Conservation (phyloP, 805 yeast genomes). For the Candida ipomoeae region DNA sequence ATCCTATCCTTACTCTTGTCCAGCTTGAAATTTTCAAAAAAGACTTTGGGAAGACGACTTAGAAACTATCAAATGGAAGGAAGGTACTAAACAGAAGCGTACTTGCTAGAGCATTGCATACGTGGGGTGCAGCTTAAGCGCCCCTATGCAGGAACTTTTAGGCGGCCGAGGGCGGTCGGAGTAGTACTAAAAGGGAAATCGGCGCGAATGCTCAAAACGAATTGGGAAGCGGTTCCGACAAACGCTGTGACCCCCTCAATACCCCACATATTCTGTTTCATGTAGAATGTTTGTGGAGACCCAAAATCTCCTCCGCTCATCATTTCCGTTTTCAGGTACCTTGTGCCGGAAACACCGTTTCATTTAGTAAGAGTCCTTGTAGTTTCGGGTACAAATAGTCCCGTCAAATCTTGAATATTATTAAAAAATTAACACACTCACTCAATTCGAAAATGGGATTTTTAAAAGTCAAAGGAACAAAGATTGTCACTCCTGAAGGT, state of each 20-base stretch:
- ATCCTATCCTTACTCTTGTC: background rate
- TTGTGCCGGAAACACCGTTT: background rate
- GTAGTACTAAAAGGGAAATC: background rate
- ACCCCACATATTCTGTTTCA: background rate
- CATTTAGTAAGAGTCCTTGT: background rate
- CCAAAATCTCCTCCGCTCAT: background rate
- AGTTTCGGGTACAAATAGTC: background rate
- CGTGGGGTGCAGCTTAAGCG: background rate
- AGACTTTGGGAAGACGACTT: background rate
- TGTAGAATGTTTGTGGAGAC: too few relatives aligned
- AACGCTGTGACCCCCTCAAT: background rate
- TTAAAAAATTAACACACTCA: background rate
- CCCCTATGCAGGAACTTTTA: background rate
- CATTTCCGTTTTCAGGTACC: background rate
- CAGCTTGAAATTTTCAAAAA: background rate
- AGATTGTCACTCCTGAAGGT: constrained; percentile 43
- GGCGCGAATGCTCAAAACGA: background rate
- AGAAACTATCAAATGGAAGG: background rate
- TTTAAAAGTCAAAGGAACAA: constrained; percentile 43
- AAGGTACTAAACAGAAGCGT: background rate
- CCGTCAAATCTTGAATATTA: background rate
- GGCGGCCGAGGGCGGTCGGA: background rate
- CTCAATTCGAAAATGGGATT: constrained; percentile 16
- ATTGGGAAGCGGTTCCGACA: background rate
- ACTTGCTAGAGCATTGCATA: background rate